Conservation (phyloP, 495 filamentous ascomycete genomes). For the Penicillium silybi region DNA sequence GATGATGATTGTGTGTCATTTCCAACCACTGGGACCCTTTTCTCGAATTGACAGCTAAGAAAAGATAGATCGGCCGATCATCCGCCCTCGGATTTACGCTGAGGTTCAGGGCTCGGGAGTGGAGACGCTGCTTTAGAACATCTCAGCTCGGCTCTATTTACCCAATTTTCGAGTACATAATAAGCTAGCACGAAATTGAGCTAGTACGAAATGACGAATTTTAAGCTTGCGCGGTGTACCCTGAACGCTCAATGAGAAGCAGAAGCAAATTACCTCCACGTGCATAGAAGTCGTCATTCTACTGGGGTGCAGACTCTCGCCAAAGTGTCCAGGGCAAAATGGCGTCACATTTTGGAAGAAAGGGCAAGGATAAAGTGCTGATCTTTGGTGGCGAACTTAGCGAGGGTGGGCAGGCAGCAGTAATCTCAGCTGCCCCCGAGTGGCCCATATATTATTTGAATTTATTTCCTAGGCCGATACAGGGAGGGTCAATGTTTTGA, state of each 20-base stretch:
- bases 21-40: neutral
- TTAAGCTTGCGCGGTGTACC: neutral
- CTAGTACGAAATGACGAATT: neutral
- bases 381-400: neutral
- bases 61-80: neutral
- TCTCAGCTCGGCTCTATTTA: neutral
- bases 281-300: neutral
- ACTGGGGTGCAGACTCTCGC: neutral
- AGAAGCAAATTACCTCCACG: neutral
- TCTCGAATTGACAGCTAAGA: too few species aligned
- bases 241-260: neutral
- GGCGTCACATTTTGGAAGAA: neutral
- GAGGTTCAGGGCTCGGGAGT: neutral
- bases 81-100: neutral
- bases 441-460: neutral
- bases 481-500: too few species aligned
- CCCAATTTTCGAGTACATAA: neutral
- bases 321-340: neutral
- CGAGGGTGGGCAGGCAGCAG: neutral
- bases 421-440: neutral
- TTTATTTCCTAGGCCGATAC: too few species aligned
- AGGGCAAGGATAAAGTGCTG: neutral
- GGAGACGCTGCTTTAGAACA: neutral
- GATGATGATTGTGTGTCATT: neutral
- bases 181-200: too few species aligned